Base-by-base conservation (phyloP, 306 rosid genomes). In the Vicia faba region DNA sequence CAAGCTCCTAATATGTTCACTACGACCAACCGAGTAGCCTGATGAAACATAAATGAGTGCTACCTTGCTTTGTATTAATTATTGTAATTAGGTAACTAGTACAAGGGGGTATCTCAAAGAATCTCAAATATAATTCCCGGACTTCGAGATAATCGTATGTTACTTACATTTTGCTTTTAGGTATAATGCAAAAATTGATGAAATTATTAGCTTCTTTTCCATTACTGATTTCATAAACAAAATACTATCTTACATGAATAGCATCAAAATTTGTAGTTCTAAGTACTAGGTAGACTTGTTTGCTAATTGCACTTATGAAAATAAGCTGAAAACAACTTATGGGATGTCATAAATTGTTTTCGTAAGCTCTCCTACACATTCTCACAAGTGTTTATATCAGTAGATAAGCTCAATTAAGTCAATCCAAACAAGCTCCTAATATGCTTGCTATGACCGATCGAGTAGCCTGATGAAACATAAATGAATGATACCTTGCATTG, bases 121-220 rank as follows among this genome's bases (percentile, higher is more conserved):
- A 72, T 77, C 66, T 78, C 90, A 70, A 66, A 67, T 71, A 79
- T 81, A 68, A 73, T 83, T 81, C 77, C 80, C 8, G 45, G 77
- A n/a, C 48, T 31, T 69, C 75, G 26, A 54, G 61, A 53, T 63
- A 68, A 80, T 45, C 70, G 95, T 87, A 77, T 35, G 85, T 78
- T 16, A 20, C 41, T 44, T 61, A 61, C 43, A 46, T 57, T 61
- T 67, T 35, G 23, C 23, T 20, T 20, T 20, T 20, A 20, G 9
- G 15, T 10, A 23, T 53, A 66, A 49, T 61, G 11, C 70, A 72
- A 64, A 64, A 2, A n/a, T 62, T 60, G 9, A n/a, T 43, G 56
- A 66, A 49, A 36, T 45, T 18, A 38, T 61, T 57, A 3, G 66
- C 15, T 18, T 64, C 28, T 75, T 63, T 61, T 43, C 35, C 39